A percentile compares a stretch with the other conserved stretches of the same genome.
Conservation (phyloP, 2,329 filamentous ascomycete genomes). For the Raffaelea arxii region DNA sequence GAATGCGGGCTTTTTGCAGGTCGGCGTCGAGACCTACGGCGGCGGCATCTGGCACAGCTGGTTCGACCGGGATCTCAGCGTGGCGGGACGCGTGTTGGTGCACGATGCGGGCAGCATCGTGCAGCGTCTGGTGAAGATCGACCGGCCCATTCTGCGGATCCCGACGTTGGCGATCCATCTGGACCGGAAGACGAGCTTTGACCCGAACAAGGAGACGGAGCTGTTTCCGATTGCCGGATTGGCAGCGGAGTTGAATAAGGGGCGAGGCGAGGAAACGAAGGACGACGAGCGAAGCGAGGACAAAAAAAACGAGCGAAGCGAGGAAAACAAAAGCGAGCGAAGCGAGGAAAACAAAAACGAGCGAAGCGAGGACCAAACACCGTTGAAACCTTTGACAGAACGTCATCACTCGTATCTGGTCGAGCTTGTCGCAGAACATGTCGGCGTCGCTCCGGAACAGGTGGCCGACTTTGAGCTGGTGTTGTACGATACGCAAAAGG, state of each 20-base stretch:
- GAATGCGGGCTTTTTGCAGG: slow-evolving; percentile 79
- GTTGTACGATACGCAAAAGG: slow-evolving; percentile 92
- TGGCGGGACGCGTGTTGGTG: slow-evolving; percentile 83
- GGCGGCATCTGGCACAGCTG: slow-evolving; percentile 96
- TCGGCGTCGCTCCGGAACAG: slow-evolving; percentile 57
- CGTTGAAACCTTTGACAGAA: slow-evolving; percentile 66
- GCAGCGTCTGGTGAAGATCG: slow-evolving; percentile 81
- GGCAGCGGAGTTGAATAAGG: slow-evolving; percentile 74
- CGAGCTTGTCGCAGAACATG: slow-evolving; percentile 73
- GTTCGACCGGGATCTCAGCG: slow-evolving; percentile 91
- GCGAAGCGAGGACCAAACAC: slow-evolving; percentile 47
- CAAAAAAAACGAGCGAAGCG: slow-evolving; percentile 28
- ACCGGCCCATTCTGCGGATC: slow-evolving; percentile 82
- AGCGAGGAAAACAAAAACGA: slow-evolving; percentile 27
- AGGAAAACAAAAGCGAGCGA: slow-evolving; percentile 42
- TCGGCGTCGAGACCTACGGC: slow-evolving; percentile 94
- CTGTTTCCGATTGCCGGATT: slow-evolving; percentile 88
- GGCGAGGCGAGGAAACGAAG: slow-evolving; percentile 25
- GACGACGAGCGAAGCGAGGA: too few species aligned
- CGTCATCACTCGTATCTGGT: slow-evolving; percentile 85
- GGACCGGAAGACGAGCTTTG: slow-evolving; percentile 73
- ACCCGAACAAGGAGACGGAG: slow-evolving; percentile 96
- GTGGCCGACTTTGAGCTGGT: slow-evolving; percentile 92
- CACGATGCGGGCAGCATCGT: slow-evolving; percentile 54
- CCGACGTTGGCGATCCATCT: slow-evolving; percentile 93